These are phyloP conservation scores for Ceratocystis cacaofunesta DNA, from an alignment of 2,329 filamentous ascomycete genomes.

Conservation along the genomic window DNA sequence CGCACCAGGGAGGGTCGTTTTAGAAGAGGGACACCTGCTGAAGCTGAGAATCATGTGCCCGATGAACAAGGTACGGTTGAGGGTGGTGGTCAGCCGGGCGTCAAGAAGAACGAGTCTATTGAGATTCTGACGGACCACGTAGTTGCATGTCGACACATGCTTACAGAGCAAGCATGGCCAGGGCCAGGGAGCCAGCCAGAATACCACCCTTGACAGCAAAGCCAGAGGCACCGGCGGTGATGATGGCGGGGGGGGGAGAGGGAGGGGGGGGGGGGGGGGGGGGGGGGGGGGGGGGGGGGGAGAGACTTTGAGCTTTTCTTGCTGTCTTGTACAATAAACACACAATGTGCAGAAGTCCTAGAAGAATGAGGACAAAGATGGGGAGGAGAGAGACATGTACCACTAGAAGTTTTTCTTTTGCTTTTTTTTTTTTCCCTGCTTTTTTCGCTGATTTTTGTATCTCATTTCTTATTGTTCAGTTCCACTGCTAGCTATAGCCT, in stretches of 20 bases:
- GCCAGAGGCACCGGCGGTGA: too few species aligned
- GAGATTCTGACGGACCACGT: constrained; percentile 17
- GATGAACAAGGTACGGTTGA: background rate
- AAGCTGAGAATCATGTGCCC: background rate
- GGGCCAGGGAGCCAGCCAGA: too few species aligned
- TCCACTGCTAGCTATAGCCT: too few species aligned
- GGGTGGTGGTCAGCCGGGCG: background rate
- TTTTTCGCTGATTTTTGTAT: too few species aligned
- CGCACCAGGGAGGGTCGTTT: constrained; percentile 14
- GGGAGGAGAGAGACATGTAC: background rate
- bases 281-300: background rate
- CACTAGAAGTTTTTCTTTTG: background rate
- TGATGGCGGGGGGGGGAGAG: too few species aligned
- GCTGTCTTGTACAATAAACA: background rate
- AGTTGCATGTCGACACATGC: too few species aligned
- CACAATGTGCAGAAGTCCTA: background rate
- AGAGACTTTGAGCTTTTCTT: background rate
- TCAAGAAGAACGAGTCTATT: constrained; percentile 14
- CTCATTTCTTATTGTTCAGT: too few species aligned
- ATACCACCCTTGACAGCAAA: too few species aligned
- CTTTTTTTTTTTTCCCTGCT: too few species aligned
- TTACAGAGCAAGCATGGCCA: too few species aligned
- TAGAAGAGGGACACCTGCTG: constrained; percentile 6
- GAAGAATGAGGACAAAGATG: background rate
- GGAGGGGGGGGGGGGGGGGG: too few species aligned